Conservation (phyloP, 2,329 filamentous ascomycete species). For the Parafenestella ontariensis region DNA sequence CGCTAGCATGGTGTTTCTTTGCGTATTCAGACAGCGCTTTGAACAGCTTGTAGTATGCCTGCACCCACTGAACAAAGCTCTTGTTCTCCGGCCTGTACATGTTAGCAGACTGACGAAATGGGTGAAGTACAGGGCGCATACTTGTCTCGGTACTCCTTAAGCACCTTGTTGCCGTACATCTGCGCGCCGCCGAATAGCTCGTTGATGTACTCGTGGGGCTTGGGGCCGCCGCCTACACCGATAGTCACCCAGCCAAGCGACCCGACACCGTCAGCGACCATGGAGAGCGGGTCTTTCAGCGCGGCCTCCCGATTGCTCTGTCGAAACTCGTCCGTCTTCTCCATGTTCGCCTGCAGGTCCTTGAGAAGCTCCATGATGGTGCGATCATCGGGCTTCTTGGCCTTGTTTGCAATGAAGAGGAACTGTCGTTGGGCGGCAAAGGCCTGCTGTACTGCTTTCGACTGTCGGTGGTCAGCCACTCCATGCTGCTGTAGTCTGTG, state of each 20-base stretch:
- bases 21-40: slow-evolving; percentile 83
- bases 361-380: slow-evolving; percentile 80
- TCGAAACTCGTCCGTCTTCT: slow-evolving; percentile 79
- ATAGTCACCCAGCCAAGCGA: slow-evolving; percentile 90
- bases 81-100: slow-evolving; percentile 64
- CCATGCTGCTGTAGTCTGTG: neutral
- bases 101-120: slow-evolving; percentile 18
- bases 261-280: slow-evolving; percentile 88
- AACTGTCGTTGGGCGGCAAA: slow-evolving; percentile 89
- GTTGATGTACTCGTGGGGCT: slow-evolving; percentile 84
- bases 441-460: slow-evolving; percentile 65
- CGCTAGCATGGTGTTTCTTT: slow-evolving; percentile 79
- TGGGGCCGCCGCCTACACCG: slow-evolving; percentile 61
- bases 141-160: slow-evolving; percentile 90
- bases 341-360: slow-evolving; percentile 83
- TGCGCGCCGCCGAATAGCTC: slow-evolving; percentile 85
- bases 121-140: slow-evolving; percentile 52
- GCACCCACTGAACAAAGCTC: slow-evolving; percentile 84
- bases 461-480: slow-evolving; percentile 45
- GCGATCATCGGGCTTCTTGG: slow-evolving; percentile 84
- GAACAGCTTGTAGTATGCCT: slow-evolving; percentile 91
- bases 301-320: slow-evolving; percentile 79
- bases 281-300: slow-evolving; percentile 81
- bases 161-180: slow-evolving; percentile 92
- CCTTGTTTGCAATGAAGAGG: slow-evolving; percentile 84